phyloP scores from a whole-genome alignment of 495 filamentous ascomycete species.

The Astrocystis sublimbata region DNA sequence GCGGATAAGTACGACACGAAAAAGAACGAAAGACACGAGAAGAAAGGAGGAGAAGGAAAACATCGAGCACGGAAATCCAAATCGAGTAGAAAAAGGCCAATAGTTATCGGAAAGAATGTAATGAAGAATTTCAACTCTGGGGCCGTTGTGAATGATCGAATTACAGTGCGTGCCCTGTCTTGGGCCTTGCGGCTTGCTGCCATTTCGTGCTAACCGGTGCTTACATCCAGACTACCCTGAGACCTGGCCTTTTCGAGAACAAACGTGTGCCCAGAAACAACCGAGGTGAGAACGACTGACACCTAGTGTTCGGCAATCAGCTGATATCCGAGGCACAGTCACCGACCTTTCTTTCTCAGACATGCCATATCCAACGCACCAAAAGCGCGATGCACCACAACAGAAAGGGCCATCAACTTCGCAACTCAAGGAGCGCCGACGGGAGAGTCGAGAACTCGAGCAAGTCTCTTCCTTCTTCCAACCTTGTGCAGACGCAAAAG shows the following conservation, averaged over 20 bases:
- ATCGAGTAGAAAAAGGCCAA: slow-evolving; percentile 34
- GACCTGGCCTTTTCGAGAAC: slow-evolving; percentile 69
- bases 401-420: slow-evolving; percentile 23
- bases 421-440: slow-evolving; percentile 25
- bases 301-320: background rate
- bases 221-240: slow-evolving; percentile 57
- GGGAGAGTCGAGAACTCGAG: slow-evolving; percentile 38
- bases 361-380: slow-evolving; percentile 58
- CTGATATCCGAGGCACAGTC: slow-evolving; percentile 43
- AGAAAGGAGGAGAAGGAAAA: slow-evolving; percentile 34
- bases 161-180: slow-evolving; percentile 56
- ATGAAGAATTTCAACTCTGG: slow-evolving; percentile 64
- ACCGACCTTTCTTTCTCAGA: slow-evolving; percentile 68
- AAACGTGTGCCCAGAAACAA: slow-evolving; percentile 62
- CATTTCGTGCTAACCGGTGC: slow-evolving; percentile 26
- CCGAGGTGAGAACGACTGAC: slow-evolving; percentile 38
- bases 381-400: slow-evolving; percentile 18
- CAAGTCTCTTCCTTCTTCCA: slow-evolving; percentile 47
- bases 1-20: slow-evolving; percentile 56
- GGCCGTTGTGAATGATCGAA: slow-evolving; percentile 60
- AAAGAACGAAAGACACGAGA: slow-evolving; percentile 41
- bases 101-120: slow-evolving; percentile 47
- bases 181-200: background rate
- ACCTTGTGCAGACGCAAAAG: slow-evolving; percentile 5
- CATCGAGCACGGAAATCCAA: slow-evolving; percentile 37